Evolutionary conservation across 208 protist species (phyloP).

Genomic region (Leishmania gerbilli): DNA sequence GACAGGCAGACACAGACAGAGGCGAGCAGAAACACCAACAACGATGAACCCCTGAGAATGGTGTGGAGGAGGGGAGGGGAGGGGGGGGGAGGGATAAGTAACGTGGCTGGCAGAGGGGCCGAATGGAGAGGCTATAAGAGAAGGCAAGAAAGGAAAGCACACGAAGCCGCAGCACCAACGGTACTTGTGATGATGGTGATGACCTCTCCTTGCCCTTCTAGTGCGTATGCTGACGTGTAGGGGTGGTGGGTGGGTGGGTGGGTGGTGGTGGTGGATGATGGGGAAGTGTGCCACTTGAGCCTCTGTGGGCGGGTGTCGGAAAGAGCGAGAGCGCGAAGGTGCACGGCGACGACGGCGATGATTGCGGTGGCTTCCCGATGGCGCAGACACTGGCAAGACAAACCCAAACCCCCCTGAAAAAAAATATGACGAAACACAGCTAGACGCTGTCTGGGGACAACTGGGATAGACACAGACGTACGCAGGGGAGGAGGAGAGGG

Average conservation of each 20-base stretch:
- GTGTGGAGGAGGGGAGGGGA: background rate
- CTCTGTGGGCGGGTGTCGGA: background rate
- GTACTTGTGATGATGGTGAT: too few species aligned
- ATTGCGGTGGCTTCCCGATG: too few species aligned
- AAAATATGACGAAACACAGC: too few species aligned
- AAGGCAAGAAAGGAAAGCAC: background rate
- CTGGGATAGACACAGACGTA: background rate
- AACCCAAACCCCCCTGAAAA: too few species aligned
- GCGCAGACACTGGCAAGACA: too few species aligned
- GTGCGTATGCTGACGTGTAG: too few species aligned
- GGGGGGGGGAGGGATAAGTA: too few species aligned
- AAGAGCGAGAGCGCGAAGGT: background rate
- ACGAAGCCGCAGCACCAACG: background rate
- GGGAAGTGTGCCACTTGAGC: too few species aligned
- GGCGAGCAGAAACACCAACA: too few species aligned
- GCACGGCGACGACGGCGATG: too few species aligned
- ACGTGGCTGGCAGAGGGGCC: background rate
- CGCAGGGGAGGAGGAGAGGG: background rate
- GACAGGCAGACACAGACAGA: background rate
- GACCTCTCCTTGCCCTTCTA: too few species aligned
- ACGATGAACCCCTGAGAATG: background rate
- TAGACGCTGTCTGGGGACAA: background rate
- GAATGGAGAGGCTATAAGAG: constrained; percentile 13
- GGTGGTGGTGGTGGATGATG: background rate
- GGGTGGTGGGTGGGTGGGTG: too few species aligned